These are phyloP conservation scores for Cordyceps tenuipes DNA, from an alignment of 2,329 filamentous ascomycete genomes.

Conservation along the genomic window DNA sequence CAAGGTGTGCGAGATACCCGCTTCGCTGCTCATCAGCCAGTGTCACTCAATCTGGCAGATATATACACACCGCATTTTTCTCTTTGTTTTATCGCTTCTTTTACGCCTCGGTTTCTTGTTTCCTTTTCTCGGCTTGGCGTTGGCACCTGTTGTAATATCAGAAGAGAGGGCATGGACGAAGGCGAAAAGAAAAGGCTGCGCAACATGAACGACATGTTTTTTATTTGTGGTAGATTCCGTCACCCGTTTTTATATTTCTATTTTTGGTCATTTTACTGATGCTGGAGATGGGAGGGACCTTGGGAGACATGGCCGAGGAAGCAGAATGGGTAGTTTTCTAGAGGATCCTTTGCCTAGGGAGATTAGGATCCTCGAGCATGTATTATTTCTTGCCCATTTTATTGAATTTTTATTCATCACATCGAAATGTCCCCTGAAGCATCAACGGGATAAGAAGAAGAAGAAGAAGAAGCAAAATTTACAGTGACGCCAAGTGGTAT, in stretches of 20 bases:
- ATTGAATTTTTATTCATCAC: conserved; percentile 8
- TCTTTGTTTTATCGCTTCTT: conserved; percentile 7
- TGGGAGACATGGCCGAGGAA: conserved; percentile 11
- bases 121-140: conserved; percentile 4
- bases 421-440: background rate
- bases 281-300: background rate
- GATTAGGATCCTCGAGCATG: conserved; percentile 32
- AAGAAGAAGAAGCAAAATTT: background rate
- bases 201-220: conserved; percentile 6
- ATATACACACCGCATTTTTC: conserved; percentile 4
- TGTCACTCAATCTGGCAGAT: background rate
- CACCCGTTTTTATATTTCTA: conserved; percentile 5
- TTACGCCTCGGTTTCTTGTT: background rate
- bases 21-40: conserved; percentile 16
- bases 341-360: conserved; percentile 20
- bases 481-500: background rate
- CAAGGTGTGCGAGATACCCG: conserved; percentile 16
- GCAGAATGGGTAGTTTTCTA: conserved; percentile 10
- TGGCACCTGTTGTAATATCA: conserved; percentile 14
- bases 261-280: conserved; percentile 1
- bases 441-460: background rate
- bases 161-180: conserved; percentile 6
- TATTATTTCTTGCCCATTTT: conserved; percentile 34
- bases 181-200: background rate
- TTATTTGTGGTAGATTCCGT: conserved; percentile 1